Conservation (phyloP, 805 yeast species). For the Wickerhamomyces rabaulensis region DNA sequence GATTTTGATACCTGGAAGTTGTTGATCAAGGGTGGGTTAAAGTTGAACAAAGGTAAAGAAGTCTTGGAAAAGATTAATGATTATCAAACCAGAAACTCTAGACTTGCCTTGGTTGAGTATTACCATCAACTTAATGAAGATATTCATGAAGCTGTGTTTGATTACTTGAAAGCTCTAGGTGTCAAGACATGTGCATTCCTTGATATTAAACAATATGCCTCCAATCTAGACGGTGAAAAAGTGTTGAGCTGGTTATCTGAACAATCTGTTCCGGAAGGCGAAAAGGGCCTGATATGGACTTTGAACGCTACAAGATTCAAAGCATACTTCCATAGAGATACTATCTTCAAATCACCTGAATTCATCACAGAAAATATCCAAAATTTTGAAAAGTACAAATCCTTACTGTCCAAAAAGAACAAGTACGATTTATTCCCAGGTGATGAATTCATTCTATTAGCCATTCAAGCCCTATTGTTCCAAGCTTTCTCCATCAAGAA, state of each 20-base stretch:
- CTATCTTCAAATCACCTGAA: constrained; percentile 15
- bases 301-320: constrained; percentile 47
- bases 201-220: constrained; percentile 43
- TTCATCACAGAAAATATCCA: constrained; percentile 30
- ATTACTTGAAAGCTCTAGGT: constrained; percentile 38
- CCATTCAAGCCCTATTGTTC: constrained; percentile 35
- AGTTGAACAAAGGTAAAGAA: constrained; percentile 25
- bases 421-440: constrained; percentile 69
- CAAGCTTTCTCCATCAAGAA: constrained; percentile 20
- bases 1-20: constrained; percentile 75
- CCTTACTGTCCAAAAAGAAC: constrained; percentile 33
- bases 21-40: constrained; percentile 39
- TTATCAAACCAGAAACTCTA: constrained; percentile 47
- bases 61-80: constrained; percentile 30
- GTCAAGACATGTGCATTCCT: constrained; percentile 59
- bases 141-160: constrained; percentile 26
- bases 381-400: constrained; percentile 35
- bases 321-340: constrained; percentile 25
- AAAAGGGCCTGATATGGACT: constrained; percentile 22
- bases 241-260: constrained; percentile 21
- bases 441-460: constrained; percentile 58
- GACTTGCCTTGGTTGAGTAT: constrained; percentile 47
- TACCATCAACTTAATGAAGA: constrained; percentile 18
- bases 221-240: constrained; percentile 6
- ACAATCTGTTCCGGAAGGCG: constrained; percentile 16